A percentile compares a stretch with the other conserved stretches of the same genome.
Evolutionary conservation across 2,329 filamentous ascomycete species (phyloP).

Genomic region (Cladorrhinum sp.): DNA sequence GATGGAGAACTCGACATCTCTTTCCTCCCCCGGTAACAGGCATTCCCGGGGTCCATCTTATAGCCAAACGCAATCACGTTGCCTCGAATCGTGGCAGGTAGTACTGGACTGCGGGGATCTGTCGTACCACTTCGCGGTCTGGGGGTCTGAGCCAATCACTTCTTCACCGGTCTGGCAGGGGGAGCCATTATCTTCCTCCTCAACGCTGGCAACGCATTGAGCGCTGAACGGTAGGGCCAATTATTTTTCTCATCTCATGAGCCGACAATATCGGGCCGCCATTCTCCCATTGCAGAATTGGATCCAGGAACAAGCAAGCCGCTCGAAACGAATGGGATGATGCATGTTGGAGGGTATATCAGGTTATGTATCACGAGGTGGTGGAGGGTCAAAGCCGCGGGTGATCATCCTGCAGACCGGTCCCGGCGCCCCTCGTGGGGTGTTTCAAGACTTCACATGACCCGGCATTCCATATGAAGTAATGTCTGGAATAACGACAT

Average conservation of each 20-base stretch:
- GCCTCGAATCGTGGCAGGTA: background rate
- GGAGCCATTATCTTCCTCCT: background rate
- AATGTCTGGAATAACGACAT: too few relatives aligned
- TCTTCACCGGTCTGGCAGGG: background rate
- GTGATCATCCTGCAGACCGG: background rate
- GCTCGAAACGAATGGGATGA: background rate
- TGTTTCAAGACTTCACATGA: too few relatives aligned
- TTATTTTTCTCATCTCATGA: background rate
- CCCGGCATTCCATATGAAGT: too few relatives aligned
- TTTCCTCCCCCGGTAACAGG: background rate
- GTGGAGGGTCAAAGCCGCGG: background rate
- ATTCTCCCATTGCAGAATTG: background rate
- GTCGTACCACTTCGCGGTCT: background rate
- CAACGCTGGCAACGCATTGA: background rate
- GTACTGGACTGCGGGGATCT: background rate
- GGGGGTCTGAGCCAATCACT: background rate
- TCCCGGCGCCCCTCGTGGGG: background rate
- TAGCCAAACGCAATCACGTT: too few relatives aligned
- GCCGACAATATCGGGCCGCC: background rate
- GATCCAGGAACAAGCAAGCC: background rate
- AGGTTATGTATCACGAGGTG: background rate
- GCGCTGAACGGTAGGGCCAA: background rate
- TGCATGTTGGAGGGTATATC: background rate
- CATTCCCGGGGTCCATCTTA: background rate
- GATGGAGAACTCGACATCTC: background rate